Conservation (phyloP, 2,329 filamentous ascomycete species). For the Volutella citrinella region DNA sequence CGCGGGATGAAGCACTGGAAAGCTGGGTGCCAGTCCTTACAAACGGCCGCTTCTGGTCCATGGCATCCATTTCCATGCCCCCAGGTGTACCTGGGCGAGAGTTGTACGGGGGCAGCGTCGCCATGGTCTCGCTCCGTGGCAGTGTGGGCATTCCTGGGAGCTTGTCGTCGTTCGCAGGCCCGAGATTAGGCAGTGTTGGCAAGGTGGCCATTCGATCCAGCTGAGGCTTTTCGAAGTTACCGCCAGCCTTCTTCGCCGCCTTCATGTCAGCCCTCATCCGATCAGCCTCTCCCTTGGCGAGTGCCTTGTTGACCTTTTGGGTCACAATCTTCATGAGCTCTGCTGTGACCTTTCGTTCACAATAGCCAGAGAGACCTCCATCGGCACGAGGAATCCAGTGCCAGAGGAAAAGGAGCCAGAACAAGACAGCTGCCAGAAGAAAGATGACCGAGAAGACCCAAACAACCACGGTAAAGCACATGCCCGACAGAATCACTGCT, state of each 20-base stretch:
- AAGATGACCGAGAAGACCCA: conserved; percentile 81
- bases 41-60: conserved; percentile 52
- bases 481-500: conserved; percentile 79
- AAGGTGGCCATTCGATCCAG: conserved; percentile 63
- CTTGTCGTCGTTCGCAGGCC: conserved; percentile 40
- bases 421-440: conserved; percentile 69
- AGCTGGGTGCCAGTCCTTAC: too few species aligned
- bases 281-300: conserved; percentile 72
- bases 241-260: conserved; percentile 51
- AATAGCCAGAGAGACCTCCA: conserved; percentile 79
- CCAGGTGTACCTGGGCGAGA: conserved; percentile 57
- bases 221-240: conserved; percentile 44
- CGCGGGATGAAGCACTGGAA: too few species aligned
- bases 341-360: conserved; percentile 86
- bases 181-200: conserved; percentile 52
- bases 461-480: conserved; percentile 87
- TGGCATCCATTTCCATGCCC: conserved; percentile 49
- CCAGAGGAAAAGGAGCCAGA: conserved; percentile 88
- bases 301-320: conserved; percentile 81
- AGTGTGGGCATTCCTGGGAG: conserved; percentile 58
- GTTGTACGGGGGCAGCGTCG: conserved; percentile 60
- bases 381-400: conserved; percentile 84
- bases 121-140: conserved; percentile 57
- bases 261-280: conserved; percentile 49
- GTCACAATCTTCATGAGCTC: conserved; percentile 81